Percentiles rank a stretch among this genome's conserved stretches.
Conservation (phyloP, 148 eudicot species). For the Diospyros kaki region DNA sequence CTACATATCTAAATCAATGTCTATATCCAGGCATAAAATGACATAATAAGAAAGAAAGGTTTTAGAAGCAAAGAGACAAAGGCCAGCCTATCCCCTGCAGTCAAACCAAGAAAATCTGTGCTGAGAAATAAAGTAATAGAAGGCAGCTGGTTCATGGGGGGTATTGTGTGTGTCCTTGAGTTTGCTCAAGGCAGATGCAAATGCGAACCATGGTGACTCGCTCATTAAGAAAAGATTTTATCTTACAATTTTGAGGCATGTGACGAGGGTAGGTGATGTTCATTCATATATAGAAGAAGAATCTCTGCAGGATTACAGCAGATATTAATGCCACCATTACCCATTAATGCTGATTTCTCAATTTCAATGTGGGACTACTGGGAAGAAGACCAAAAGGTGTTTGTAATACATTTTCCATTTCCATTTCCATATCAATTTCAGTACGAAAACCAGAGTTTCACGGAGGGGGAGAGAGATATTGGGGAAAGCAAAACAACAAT, state of each 20-base stretch:
- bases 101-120: slow-evolving; percentile 27
- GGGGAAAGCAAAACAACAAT: neutral
- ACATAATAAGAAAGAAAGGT: neutral
- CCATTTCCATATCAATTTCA: too few species aligned
- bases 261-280: neutral
- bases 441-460: neutral
- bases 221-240: neutral
- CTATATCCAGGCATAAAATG: neutral
- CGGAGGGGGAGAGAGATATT: neutral
- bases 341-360: neutral
- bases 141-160: too few species aligned
- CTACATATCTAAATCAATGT: too few species aligned
- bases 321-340: neutral
- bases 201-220: too few species aligned
- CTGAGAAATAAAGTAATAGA: neutral
- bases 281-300: neutral
- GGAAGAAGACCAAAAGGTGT: neutral
- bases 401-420: too few species aligned
- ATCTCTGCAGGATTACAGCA: neutral
- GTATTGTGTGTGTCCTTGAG: too few species aligned
- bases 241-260: neutral
- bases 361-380: neutral
- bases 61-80: slow-evolving; percentile 6
- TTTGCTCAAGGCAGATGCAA: too few species aligned
- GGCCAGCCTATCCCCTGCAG: slow-evolving; percentile 7